A percentile compares a stretch with the other conserved stretches of the same genome.
Conservation (phyloP, 371 early-diverging fungal species). For the Dichotomocladium elegans region DNA sequence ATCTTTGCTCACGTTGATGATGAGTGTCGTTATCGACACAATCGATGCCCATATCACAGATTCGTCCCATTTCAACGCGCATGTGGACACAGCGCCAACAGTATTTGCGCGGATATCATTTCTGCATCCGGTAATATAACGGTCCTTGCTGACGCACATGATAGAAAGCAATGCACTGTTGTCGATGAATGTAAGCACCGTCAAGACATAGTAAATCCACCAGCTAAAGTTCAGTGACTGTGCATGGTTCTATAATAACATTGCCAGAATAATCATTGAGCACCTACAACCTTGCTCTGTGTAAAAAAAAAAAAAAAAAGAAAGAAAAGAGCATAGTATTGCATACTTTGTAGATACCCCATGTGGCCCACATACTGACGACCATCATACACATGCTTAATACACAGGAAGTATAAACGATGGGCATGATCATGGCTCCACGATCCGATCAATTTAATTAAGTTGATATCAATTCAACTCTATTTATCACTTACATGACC, state of each 20-base stretch:
- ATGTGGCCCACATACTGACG: constrained; percentile 16
- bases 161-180: constrained; percentile 15
- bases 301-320: too few relatives aligned
- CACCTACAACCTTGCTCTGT: too few relatives aligned
- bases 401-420: constrained; percentile 17
- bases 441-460: not conserved
- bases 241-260: constrained; percentile 10
- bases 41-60: constrained; percentile 16
- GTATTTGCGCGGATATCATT: not conserved
- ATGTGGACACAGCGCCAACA: not conserved
- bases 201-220: constrained; percentile 28
- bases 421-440: constrained; percentile 15
- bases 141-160: constrained; percentile 17
- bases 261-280: not conserved
- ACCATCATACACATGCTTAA: constrained; percentile 15
- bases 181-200: constrained; percentile 19
- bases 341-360: constrained; percentile 17
- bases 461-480: too few relatives aligned
- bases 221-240: constrained; percentile 16
- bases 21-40: constrained; percentile 9
- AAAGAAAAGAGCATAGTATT: not conserved
- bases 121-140: constrained; percentile 15
- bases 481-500: constrained; percentile 19
- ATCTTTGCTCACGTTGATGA: constrained; percentile 17
- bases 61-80: constrained; percentile 14